These are phyloP conservation scores for Debaryomycetaceae sp. DNA, from an alignment of 1,139 yeast species.

Conservation along the genomic window DNA sequence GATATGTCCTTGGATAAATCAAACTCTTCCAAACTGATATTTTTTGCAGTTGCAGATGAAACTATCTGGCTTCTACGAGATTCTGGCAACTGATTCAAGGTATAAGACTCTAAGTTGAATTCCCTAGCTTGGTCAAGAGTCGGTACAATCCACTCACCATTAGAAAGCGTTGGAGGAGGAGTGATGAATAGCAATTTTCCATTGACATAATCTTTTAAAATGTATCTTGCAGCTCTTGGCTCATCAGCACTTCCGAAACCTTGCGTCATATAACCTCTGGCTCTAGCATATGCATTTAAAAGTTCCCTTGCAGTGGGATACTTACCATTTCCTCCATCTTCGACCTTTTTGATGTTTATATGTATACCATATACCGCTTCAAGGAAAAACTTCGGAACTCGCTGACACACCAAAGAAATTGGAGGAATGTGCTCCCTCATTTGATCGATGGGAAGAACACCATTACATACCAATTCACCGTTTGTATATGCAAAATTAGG, in stretches of 20 bases:
- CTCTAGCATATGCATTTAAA: conserved; percentile 89
- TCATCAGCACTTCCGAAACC: conserved; percentile 98
- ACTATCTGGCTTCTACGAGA: conserved; percentile 69
- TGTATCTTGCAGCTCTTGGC: conserved; percentile 88
- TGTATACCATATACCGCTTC: conserved; percentile 95
- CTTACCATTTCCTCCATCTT: conserved; percentile 85
- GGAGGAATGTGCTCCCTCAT: conserved; percentile 95
- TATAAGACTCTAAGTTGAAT: conserved; percentile 74
- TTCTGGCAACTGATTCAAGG: conserved; percentile 62
- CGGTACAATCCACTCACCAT: conserved; percentile 34
- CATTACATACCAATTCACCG: conserved; percentile 96
- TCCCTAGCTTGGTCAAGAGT: conserved; percentile 47
- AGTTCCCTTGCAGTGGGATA: conserved; percentile 84
- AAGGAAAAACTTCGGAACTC: conserved; percentile 83
- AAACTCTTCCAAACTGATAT: conserved; percentile 49
- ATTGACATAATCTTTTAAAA: conserved; percentile 90
- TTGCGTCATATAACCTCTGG: conserved; percentile 96
- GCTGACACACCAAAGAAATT: conserved; percentile 73
- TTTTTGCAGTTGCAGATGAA: conserved; percentile 55
- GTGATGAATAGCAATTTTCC: conserved; percentile 83
- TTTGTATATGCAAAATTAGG: conserved; percentile 97
- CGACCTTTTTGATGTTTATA: conserved; percentile 67
- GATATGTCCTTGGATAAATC: conserved; percentile 69
- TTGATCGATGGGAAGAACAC: conserved; percentile 97
- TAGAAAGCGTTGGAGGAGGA: conserved; percentile 65